A percentile compares a stretch with the other conserved stretches of the same genome.
Evolutionary conservation across 2,329 filamentous ascomycete species (phyloP).

Genomic region (Zymoseptoria ardabiliae): DNA sequence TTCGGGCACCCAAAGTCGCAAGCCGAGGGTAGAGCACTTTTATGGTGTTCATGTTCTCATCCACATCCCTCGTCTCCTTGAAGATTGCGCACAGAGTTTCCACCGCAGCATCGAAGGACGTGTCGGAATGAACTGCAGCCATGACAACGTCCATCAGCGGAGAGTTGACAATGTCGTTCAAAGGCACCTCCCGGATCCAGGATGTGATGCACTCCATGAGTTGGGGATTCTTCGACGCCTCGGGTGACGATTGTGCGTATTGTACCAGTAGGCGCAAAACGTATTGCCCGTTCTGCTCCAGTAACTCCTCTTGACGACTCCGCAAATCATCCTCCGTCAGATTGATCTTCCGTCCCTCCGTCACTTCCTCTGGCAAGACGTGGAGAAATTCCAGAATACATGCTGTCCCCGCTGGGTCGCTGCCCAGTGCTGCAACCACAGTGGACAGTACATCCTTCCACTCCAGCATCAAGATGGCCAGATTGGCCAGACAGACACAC

Average conservation of each 20-base stretch:
- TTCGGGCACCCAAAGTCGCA: conserved; percentile 67
- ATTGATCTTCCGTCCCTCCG: conserved; percentile 98
- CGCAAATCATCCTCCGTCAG: conserved; percentile 95
- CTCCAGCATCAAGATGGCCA: conserved; percentile 90
- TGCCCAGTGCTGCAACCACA: conserved; percentile 71
- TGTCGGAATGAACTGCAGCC: conserved; percentile 65
- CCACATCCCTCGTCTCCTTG: conserved; percentile 84
- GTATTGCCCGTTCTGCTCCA: conserved; percentile 82
- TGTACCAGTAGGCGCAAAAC: conserved; percentile 81
- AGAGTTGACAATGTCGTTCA: conserved; percentile 74
- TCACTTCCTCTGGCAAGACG: conserved; percentile 96
- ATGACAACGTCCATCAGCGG: conserved; percentile 76
- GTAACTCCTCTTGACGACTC: conserved; percentile 75
- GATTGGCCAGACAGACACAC: conserved; percentile 85
- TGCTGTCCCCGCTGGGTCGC: conserved; percentile 68
- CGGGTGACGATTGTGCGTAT: conserved; percentile 88
- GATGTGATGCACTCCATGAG: conserved; percentile 93
- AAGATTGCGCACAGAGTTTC: conserved; percentile 92
- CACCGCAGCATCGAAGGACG: conserved; percentile 77
- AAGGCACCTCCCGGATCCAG: conserved; percentile 88
- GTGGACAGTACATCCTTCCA: conserved; percentile 90
- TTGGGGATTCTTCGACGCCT: conserved; percentile 77
- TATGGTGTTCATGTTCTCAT: conserved; percentile 78
- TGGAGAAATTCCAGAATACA: conserved; percentile 93
- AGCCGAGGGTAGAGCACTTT: conserved; percentile 75